These are phyloP conservation scores for Miscanthus sacchariflorus DNA, from an alignment of 202 grass and related monocot species.

Conservation along the genomic window DNA sequence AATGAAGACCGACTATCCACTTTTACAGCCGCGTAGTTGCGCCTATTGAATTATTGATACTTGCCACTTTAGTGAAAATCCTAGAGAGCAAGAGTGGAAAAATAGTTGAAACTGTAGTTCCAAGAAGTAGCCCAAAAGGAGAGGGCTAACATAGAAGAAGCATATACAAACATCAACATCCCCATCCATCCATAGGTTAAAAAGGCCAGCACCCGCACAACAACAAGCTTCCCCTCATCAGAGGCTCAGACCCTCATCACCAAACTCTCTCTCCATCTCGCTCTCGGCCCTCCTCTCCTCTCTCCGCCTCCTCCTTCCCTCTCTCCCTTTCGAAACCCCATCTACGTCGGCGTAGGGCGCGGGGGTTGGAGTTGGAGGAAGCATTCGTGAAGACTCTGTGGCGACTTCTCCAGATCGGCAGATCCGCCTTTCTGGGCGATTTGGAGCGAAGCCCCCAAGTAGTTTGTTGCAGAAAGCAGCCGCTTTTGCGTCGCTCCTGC, in stretches of 20 bases:
- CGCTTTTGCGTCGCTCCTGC: constrained; percentile 45
- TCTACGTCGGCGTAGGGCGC: constrained; percentile 28
- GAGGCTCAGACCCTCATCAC: not conserved
- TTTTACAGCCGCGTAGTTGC: no score
- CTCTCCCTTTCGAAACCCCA: constrained; percentile 38
- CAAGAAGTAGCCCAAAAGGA: not conserved
- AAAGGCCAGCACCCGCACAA: constrained; percentile 48
- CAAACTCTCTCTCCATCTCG: constrained; percentile 21
- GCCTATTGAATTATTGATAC: no score
- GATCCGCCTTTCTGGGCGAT: constrained; percentile 51
- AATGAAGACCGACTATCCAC: no score
- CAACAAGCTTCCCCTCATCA: not conserved
- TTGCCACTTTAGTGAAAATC: no score
- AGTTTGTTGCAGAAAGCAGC: constrained; percentile 39
- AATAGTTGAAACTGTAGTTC: no score
- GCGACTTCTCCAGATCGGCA: constrained; percentile 41
- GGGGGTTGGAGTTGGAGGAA: constrained; percentile 20
- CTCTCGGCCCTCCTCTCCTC: not conserved
- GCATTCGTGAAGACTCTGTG: constrained; percentile 43
- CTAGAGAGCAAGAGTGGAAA: no score
- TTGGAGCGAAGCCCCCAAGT: constrained; percentile 46
- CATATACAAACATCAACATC: not conserved
- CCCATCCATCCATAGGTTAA: constrained; percentile 55
- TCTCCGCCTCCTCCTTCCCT: not conserved
- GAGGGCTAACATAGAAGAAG: not conserved